A percentile compares a stretch with the other conserved stretches of the same genome.
phyloP scores from a whole-genome alignment of 257 asterid genomes.

The Solanum tarapatanum region DNA sequence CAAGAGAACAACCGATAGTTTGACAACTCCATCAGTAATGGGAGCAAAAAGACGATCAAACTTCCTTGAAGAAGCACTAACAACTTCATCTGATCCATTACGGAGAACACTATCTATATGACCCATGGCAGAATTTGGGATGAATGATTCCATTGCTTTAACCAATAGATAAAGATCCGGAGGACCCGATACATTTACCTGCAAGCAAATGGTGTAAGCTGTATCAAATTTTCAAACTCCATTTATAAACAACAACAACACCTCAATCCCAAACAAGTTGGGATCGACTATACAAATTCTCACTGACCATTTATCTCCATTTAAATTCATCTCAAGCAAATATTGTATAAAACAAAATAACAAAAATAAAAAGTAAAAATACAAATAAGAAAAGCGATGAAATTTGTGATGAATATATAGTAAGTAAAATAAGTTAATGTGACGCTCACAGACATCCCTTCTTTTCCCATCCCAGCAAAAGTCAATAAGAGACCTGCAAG shows the following conservation, averaged over 20 bases:
- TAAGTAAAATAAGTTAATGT: neutral
- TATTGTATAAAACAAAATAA: neutral
- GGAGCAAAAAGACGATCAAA: conserved; percentile 22
- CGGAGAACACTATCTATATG: conserved; percentile 40
- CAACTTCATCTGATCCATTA: neutral
- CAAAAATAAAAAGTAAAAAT: no score
- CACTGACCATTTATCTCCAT: neutral
- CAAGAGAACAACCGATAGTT: conserved; percentile 63
- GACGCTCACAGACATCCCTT: neutral
- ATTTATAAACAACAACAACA: neutral
- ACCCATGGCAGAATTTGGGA: conserved; percentile 83
- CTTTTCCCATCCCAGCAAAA: neutral
- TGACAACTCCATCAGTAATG: conserved; percentile 67
- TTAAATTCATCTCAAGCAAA: neutral
- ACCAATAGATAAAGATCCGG: conserved; percentile 63
- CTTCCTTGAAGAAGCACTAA: neutral
- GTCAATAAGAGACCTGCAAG: neutral
- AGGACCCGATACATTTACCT: conserved; percentile 90
- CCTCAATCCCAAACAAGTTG: neutral
- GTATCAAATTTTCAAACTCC: neutral
- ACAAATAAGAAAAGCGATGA: neutral
- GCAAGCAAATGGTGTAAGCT: neutral
- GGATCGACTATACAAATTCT: neutral
- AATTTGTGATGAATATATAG: neutral
- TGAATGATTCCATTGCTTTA: conserved; percentile 75